These are phyloP conservation scores for baker's yeast (Saccharomyces cerevisiae) DNA, from an alignment of 805 yeast species.

Conservation along the genomic window DNA sequence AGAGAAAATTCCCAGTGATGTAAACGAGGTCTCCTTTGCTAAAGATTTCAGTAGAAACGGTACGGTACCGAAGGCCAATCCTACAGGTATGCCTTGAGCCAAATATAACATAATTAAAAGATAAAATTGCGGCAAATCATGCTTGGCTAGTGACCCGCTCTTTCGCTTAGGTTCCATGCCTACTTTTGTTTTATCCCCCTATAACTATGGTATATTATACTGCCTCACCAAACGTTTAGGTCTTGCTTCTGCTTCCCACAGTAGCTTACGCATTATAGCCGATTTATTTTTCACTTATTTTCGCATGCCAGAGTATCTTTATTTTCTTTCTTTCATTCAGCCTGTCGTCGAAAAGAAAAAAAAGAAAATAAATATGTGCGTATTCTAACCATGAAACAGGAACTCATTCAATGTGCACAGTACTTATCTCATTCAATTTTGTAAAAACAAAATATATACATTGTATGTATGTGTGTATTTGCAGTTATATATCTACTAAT, in stretches of 20 bases:
- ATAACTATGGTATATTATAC: not conserved
- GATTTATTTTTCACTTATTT: not conserved
- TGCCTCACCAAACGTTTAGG: not conserved
- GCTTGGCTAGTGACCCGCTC: conserved; percentile 22
- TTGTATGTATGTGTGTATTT: not conserved
- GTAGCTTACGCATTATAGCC: not conserved
- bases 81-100: conserved; percentile 95
- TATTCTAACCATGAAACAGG: not conserved
- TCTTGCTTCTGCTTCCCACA: not conserved
- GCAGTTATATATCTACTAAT: not conserved
- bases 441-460: not conserved
- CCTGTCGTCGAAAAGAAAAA: not conserved
- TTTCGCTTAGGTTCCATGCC: not conserved
- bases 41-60: conserved; percentile 78
- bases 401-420: not conserved
- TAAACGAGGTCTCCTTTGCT: conserved; percentile 56
- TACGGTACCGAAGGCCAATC: conserved; percentile 87
- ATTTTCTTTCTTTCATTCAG: not conserved
- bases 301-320: not conserved
- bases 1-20: conserved; percentile 85
- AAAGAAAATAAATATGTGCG: not conserved
- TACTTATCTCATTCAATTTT: not conserved
- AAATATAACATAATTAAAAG: conserved; percentile 68
- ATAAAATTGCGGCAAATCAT: conserved; percentile 68
- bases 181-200: not conserved